These are phyloP conservation scores for Brasilioporus rufonigricans DNA, from an alignment of 768 basidiomycete genomes.

Conservation along the genomic window DNA sequence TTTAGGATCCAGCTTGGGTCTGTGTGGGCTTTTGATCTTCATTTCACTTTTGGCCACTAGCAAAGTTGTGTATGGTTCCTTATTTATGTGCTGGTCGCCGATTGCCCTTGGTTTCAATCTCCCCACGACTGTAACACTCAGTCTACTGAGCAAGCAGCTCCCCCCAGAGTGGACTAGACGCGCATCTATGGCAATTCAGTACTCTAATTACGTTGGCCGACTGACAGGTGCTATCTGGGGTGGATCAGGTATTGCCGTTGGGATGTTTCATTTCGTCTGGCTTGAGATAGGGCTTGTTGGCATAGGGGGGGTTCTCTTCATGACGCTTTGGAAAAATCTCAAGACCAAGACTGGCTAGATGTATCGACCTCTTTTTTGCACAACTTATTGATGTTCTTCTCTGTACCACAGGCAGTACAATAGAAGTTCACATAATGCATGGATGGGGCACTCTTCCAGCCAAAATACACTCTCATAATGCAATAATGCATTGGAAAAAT, in stretches of 20 bases:
- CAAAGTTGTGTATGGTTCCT: constrained; percentile 44
- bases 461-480: too few species aligned
- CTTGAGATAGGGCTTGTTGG: constrained; percentile 61
- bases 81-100: constrained; percentile 44
- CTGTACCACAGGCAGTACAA: too few species aligned
- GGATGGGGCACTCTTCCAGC: too few species aligned
- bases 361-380: background rate
- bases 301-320: constrained; percentile 53
- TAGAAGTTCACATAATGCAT: too few species aligned
- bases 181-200: constrained; percentile 60
- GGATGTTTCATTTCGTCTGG: constrained; percentile 60
- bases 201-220: constrained; percentile 65
- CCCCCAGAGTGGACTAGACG: constrained; percentile 59
- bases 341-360: constrained; percentile 61
- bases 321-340: constrained; percentile 57
- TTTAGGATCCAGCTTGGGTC: constrained; percentile 48
- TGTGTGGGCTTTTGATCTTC: constrained; percentile 51
- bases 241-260: constrained; percentile 51
- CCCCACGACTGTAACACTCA: constrained; percentile 66
- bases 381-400: too few species aligned
- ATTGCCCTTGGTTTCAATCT: constrained; percentile 73
- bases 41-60: constrained; percentile 42
- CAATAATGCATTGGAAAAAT: too few species aligned
- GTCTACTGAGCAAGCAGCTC: constrained; percentile 65
- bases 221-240: constrained; percentile 68